These are phyloP conservation scores for Amanita fuliginea DNA, from an alignment of 768 basidiomycete species.

Conservation along the genomic window DNA sequence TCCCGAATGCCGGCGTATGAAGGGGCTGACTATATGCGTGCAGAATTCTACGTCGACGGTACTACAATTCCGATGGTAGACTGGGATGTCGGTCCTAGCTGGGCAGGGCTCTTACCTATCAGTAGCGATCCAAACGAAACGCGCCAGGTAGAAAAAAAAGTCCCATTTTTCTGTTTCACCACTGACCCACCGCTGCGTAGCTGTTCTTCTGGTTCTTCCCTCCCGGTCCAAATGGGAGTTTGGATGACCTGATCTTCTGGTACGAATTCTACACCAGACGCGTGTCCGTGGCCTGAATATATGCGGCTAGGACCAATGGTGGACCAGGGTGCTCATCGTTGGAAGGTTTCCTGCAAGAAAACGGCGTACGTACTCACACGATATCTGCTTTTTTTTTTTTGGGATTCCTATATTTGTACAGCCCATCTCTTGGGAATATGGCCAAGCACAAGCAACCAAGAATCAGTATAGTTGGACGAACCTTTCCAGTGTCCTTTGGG, in stretches of 20 bases:
- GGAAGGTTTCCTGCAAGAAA: conserved; percentile 63
- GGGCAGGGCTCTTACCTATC: conserved; percentile 67
- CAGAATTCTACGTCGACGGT: conserved; percentile 67
- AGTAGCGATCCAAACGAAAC: conserved; percentile 50
- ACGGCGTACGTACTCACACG: conserved; percentile 38
- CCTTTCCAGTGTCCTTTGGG: conserved; percentile 60
- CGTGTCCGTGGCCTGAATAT: not conserved
- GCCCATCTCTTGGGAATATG: conserved; percentile 60
- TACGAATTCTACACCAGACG: conserved; percentile 14
- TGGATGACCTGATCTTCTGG: conserved; percentile 73
- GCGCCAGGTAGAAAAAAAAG: conserved; percentile 35
- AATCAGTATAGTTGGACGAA: conserved; percentile 76
- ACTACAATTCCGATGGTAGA: conserved; percentile 53
- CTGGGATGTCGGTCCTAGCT: conserved; percentile 68
- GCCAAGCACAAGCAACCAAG: conserved; percentile 49
- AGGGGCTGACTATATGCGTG: not conserved
- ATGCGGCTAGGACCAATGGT: conserved; percentile 54
- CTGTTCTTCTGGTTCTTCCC: conserved; percentile 84
- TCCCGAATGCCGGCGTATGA: not conserved
- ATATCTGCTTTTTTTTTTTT: not conserved
- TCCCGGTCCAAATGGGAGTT: conserved; percentile 58
- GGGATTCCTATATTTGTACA: conserved; percentile 13
- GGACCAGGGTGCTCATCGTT: conserved; percentile 72
- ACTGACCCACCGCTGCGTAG: conserved; percentile 19
- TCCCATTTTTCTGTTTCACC: not conserved